Base-by-base conservation (phyloP, 2,329 filamentous ascomycete species). In the Seiridium cupressi region DNA sequence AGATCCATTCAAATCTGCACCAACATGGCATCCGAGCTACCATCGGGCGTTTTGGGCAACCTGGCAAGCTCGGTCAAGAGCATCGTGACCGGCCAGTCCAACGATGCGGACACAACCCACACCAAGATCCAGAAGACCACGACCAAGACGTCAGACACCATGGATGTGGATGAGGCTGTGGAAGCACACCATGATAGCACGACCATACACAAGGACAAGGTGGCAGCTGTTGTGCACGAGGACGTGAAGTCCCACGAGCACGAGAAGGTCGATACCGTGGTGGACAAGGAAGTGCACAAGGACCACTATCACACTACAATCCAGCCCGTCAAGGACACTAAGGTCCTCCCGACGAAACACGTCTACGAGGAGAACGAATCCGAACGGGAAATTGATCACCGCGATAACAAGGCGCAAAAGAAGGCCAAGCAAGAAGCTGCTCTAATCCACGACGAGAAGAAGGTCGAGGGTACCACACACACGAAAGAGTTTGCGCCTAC, bases 231-330 rank as follows among this genome's bases (percentile, higher is more conserved):
- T 34, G 44, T 34, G 54, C 54, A 57, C 44, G 54, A 57, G 54
- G 38, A 18, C 1, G 54, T 57, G 18, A 57, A 57, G 54, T 40
- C 3, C 42, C 6, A 18, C 31, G 26, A 57, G 13, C 54, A 57
- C 13, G 54, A 57, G 13, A 31, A 46, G 42, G 31, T 47, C 8
- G 34, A 46, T 18, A 57, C 54, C 3, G 40, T 36, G 9, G 42
- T 57, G 40, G 40, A 57, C 44, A 48, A 47, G 40, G 54, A 57
- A 1, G 32, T 57, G 26, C 54, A 57, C 42, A 18, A 57, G n/a
- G 54, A 57, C 6, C 54, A 57, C 11, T 57, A 57, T 6, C 54
- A 57, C 13, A 18, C 10, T 42, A 57, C 54, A 4, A 18, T 57
- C 5, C 54, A 46, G 31, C 54, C 54, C 3, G 11, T 57, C 42